A percentile compares a stretch with the other conserved stretches of the same genome.
Conservation (phyloP, 2,329 filamentous ascomycete genomes). For the Beauveria pseudobassiana region DNA sequence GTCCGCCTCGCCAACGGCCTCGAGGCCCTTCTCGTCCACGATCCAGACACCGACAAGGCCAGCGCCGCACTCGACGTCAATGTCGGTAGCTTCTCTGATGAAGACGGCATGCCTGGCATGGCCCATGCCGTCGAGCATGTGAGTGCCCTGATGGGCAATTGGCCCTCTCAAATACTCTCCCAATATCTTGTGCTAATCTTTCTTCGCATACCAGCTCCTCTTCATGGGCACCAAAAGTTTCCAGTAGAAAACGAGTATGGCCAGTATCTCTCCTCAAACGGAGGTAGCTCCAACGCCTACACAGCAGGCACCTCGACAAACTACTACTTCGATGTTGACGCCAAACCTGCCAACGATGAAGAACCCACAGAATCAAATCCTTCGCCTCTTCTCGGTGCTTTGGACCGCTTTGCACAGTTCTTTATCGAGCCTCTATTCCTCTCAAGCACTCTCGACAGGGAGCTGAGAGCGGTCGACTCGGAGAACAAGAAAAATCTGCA, state of each 20-base stretch:
- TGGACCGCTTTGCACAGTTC: slow-evolving; percentile 91
- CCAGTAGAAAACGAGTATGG: slow-evolving; percentile 94
- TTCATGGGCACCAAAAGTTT: slow-evolving; percentile 99
- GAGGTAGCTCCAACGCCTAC: slow-evolving; percentile 90
- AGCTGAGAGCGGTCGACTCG: slow-evolving; percentile 83
- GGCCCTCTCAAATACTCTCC: slow-evolving; percentile 15
- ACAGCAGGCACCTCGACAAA: slow-evolving; percentile 91
- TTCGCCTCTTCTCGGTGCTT: slow-evolving; percentile 64
- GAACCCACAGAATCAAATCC: slow-evolving; percentile 48
- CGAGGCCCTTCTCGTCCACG: slow-evolving; percentile 87
- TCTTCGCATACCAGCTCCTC: slow-evolving; percentile 46
- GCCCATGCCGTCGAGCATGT: slow-evolving; percentile 93
- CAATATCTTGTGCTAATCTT: neutral
- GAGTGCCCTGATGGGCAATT: slow-evolving; percentile 19
- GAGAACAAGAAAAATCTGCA: slow-evolving; percentile 98
- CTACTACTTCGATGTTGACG: slow-evolving; percentile 94
- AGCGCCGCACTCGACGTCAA: slow-evolving; percentile 93
- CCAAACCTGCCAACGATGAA: slow-evolving; percentile 59
- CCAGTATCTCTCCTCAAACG: slow-evolving; percentile 83
- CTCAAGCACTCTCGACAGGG: slow-evolving; percentile 75
- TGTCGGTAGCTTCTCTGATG: slow-evolving; percentile 91
- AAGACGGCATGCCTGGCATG: slow-evolving; percentile 85
- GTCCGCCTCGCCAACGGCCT: slow-evolving; percentile 79
- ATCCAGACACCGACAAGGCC: slow-evolving; percentile 92
- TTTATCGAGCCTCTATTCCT: slow-evolving; percentile 86